Conservation (phyloP, 2,329 filamentous ascomycete genomes). For the Sporothrix pseudoabietina region DNA sequence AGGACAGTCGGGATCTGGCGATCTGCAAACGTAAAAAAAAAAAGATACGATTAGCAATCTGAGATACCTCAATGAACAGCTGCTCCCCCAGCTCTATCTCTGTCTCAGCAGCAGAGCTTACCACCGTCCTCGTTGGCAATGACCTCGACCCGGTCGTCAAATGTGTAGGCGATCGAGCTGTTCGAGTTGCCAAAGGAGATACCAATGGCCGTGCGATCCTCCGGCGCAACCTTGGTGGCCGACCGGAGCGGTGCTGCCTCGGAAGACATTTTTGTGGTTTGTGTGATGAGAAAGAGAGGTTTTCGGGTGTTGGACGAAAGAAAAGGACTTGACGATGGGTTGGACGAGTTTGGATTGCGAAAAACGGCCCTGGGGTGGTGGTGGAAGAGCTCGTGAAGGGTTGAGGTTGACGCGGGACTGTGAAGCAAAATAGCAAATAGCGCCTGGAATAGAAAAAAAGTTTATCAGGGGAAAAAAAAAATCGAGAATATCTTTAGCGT, state of each 20-base stretch:
- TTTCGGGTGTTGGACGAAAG: not conserved
- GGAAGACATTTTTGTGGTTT: constrained; percentile 30
- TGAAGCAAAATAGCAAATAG: constrained; percentile 11
- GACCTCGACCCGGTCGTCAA: constrained; percentile 92
- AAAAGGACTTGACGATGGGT: not conserved
- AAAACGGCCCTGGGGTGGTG: not conserved
- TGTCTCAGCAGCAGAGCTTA: constrained; percentile 46
- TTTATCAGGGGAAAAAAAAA: constrained; percentile 26
- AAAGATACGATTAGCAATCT: not conserved
- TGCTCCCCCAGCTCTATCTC: not conserved
- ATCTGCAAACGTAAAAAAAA: constrained; percentile 56
- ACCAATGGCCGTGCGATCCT: constrained; percentile 76
- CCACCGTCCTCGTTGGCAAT: constrained; percentile 99
- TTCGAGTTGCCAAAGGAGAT: constrained; percentile 98
- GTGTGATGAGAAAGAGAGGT: not conserved
- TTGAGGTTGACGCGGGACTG: not conserved
- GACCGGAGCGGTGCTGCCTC: constrained; percentile 25
- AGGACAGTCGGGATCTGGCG: constrained; percentile 94
- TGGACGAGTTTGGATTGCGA: not conserved
- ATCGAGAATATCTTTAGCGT: constrained; percentile 18
- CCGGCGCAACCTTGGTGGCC: constrained; percentile 46
- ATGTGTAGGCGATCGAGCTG: constrained; percentile 92
- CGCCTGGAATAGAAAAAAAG: constrained; percentile 23
- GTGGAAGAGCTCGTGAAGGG: not conserved
- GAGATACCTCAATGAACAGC: not conserved